A percentile compares a stretch with the other conserved stretches of the same genome.
Evolutionary conservation across 2,329 filamentous ascomycete species (phyloP).

Genomic region (Hymenoscyphus albidus): DNA sequence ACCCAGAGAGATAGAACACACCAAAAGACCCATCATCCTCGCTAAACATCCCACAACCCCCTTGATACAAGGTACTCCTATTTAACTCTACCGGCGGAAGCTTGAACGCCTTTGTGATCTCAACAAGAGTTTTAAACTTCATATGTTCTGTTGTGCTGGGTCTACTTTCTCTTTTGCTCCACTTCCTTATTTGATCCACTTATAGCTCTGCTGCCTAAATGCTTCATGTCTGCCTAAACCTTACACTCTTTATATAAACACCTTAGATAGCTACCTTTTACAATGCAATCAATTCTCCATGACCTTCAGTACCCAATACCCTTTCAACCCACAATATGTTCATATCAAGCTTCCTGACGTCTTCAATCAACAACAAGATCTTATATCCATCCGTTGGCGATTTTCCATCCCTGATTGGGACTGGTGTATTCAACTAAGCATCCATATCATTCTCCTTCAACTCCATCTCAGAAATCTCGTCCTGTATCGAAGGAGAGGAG

Average conservation of each 20-base stretch:
- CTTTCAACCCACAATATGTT: no score
- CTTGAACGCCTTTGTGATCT: neutral
- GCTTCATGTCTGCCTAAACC: no score
- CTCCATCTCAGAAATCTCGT: neutral
- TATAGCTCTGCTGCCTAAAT: no score
- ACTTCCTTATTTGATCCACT: no score
- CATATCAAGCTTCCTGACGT: neutral
- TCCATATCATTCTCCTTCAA: neutral
- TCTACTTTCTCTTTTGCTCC: no score
- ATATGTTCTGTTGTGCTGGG: no score
- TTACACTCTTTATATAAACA: no score
- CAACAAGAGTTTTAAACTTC: neutral
- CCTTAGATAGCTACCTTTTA: no score
- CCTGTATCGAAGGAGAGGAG: neutral
- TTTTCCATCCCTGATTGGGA: neutral
- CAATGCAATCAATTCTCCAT: no score
- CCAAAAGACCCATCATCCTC: neutral
- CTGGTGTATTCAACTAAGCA: neutral
- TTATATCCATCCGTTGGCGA: neutral
- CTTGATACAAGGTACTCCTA: neutral
- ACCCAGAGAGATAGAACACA: neutral
- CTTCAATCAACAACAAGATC: neutral
- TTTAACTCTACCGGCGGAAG: neutral
- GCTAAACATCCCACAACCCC: neutral
- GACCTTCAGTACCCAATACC: no score